These are phyloP conservation scores for Phoma sp. DNA, from an alignment of 2,329 filamentous ascomycete genomes.

Conservation along the genomic window DNA sequence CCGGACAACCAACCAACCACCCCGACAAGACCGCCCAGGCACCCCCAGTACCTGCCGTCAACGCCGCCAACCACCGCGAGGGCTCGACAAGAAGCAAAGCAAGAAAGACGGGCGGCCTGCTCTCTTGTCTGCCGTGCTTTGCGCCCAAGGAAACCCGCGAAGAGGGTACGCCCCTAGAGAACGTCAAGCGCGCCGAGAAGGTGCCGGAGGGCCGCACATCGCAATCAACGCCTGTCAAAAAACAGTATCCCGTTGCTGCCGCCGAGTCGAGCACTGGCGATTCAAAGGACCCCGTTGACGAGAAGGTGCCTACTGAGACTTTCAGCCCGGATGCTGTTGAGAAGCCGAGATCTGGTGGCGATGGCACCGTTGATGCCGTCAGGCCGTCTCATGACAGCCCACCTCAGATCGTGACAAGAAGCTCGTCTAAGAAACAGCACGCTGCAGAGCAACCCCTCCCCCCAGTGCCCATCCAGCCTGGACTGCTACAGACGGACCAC, in stretches of 20 bases:
- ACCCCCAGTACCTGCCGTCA: constrained; percentile 37
- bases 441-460: constrained; percentile 35
- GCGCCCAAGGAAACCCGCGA: constrained; percentile 65
- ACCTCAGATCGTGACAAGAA: constrained; percentile 41
- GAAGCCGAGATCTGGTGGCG: constrained; percentile 26
- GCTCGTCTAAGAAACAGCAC: constrained; percentile 41
- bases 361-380: constrained; percentile 27
- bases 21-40: constrained; percentile 50
- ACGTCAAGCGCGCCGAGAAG: constrained; percentile 51
- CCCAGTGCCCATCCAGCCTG: constrained; percentile 41
- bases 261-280: constrained; percentile 53
- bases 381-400: constrained; percentile 29
- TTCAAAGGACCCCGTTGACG: constrained; percentile 54
- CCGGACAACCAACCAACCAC: constrained; percentile 45
- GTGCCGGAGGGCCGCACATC: constrained; percentile 50
- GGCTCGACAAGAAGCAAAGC: constrained; percentile 47
- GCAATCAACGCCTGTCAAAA: constrained; percentile 58
- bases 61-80: constrained; percentile 33
- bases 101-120: constrained; percentile 51
- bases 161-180: constrained; percentile 54
- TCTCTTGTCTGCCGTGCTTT: constrained; percentile 70
- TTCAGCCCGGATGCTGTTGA: constrained; percentile 32
- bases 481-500: constrained; percentile 40
- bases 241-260: constrained; percentile 48
- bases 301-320: constrained; percentile 47